A percentile compares a stretch with the other conserved stretches of the same genome.
phyloP scores from a whole-genome alignment of 768 basidiomycete species.

The Flagelloscypha sp. region DNA sequence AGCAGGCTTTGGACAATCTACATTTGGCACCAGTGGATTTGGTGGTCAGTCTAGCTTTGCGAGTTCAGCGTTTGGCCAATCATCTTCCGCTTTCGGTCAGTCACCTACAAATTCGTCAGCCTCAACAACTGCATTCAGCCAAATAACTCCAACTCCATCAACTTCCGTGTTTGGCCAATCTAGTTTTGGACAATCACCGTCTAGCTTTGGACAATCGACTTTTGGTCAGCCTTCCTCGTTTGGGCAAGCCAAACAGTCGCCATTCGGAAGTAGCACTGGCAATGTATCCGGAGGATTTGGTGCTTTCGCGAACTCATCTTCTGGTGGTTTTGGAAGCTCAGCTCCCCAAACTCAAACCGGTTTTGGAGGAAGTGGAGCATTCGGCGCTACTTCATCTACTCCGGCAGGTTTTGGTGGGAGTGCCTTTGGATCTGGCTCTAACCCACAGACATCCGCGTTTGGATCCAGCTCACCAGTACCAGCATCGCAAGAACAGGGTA shows the following conservation, averaged over 20 bases:
- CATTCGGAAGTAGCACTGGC: neutral
- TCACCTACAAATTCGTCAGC: constrained; percentile 13
- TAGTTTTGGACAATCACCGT: constrained; percentile 15
- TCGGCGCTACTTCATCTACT: constrained; percentile 7
- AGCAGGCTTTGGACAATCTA: constrained; percentile 25
- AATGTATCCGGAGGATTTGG: constrained; percentile 14
- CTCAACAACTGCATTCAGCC: constrained; percentile 4
- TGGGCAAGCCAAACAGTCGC: constrained; percentile 5
- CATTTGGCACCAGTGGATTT: constrained; percentile 16
- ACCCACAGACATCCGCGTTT: too few relatives aligned
- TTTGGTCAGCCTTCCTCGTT: constrained; percentile 19
- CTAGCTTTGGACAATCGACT: constrained; percentile 25
- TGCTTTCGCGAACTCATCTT: constrained; percentile 15
- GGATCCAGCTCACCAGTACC: too few relatives aligned
- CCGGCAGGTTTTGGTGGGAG: too few relatives aligned
- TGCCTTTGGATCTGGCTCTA: too few relatives aligned
- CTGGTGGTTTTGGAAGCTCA: constrained; percentile 8
- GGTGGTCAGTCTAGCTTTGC: constrained; percentile 4
- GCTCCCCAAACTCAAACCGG: too few relatives aligned
- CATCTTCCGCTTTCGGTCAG: constrained; percentile 19
- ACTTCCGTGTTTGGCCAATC: constrained; percentile 16
- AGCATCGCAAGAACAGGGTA: too few relatives aligned
- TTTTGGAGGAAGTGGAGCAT: too few relatives aligned
- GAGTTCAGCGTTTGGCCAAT: constrained; percentile 16
- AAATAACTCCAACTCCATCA: too few relatives aligned